Base-by-base conservation (phyloP, 768 basidiomycete species). In the Tylopilus rubrobrunneus region DNA sequence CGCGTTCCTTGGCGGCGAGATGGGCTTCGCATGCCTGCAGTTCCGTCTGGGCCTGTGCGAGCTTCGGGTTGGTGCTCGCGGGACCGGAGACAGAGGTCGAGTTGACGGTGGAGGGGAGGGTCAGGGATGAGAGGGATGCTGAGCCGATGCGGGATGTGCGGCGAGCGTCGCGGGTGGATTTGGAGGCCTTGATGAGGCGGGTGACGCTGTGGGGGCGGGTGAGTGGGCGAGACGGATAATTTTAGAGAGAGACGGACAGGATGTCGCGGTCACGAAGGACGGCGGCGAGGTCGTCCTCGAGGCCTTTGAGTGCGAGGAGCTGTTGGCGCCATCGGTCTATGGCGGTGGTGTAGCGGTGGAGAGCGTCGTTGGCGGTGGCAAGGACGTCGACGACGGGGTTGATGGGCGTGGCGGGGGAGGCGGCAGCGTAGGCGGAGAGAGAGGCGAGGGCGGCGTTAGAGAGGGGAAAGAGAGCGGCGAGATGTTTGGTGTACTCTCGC, bases 21-120 rank as follows among this genome's bases (percentile, higher is more conserved):
- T 86, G 86, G 0, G 79, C 74, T 64, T 93, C 90, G 66, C 91
- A 93, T 9, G 88, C 91, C 61, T 90, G 89, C 19, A 92, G 74
- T 57, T 92, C 87, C 0, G 84, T 73, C 58, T 92, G 90, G 0
- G 89, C 88, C 3, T 80, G 71, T 0, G 74, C 73, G 8, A 89
- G 76, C 62, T 88, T 89, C 17, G 71, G 44, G 41, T 56, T 69
- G 31, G 64, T 56, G 17, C 49, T 56, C 21, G 61, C 57, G 23
- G 61, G 52, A 19, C 57, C 33, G 29, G 31, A 12, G 7, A 56
- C 48, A 44, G 59, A 59, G 9, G 61, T 53, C 52, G 62, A 64
- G 57, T 67, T 64, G 19, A 7, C 29, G 29, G 66, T 58, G 2
- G 75, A 73, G 0, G 69, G 63, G 17, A 78, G 61, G 0, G 69